A percentile compares a stretch with the other conserved stretches of the same genome.
Evolutionary conservation across 2,329 filamentous ascomycete genomes (phyloP).

Genomic region (Xylariaceae sp.): DNA sequence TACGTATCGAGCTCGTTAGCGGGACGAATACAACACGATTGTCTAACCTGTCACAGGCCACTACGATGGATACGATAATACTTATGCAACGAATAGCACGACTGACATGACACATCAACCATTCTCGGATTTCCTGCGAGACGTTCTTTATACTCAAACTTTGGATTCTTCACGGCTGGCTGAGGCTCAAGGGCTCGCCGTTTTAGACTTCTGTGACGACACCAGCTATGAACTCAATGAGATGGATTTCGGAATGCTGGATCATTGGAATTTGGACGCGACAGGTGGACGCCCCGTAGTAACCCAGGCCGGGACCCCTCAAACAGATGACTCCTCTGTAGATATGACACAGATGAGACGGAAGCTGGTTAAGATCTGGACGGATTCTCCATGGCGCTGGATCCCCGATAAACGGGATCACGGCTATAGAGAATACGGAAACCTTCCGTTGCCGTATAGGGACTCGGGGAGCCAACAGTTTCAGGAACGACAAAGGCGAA

Average conservation of each 20-base stretch:
- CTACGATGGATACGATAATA: slow-evolving; percentile 21
- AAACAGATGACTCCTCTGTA: slow-evolving; percentile 45
- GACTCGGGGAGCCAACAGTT: slow-evolving; percentile 48
- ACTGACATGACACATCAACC: slow-evolving; percentile 46
- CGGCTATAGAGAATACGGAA: slow-evolving; percentile 51
- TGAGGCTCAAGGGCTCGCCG: slow-evolving; percentile 50
- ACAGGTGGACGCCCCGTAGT: slow-evolving; percentile 36
- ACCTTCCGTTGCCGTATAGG: slow-evolving; percentile 50
- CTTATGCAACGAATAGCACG: slow-evolving; percentile 21
- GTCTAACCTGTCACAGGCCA: slow-evolving; percentile 22
- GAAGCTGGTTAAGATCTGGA: slow-evolving; percentile 55
- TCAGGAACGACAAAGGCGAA: slow-evolving; percentile 45
- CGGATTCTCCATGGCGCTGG: slow-evolving; percentile 59
- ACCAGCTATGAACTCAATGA: slow-evolving; percentile 57
- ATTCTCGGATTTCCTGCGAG: slow-evolving; percentile 58
- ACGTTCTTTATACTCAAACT: slow-evolving; percentile 56
- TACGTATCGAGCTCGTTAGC: background rate
- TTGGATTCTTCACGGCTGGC: slow-evolving; percentile 44
- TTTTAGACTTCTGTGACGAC: slow-evolving; percentile 58
- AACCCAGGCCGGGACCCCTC: slow-evolving; percentile 36
- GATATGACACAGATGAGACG: slow-evolving; percentile 55
- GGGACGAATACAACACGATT: background rate
- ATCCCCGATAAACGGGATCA: slow-evolving; percentile 52
- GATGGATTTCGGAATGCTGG: slow-evolving; percentile 57
- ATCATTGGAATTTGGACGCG: slow-evolving; percentile 55